Percentiles rank a stretch among this genome's conserved stretches.
Evolutionary conservation across 2,329 filamentous ascomycete species (phyloP).

Genomic region (Neofusicoccum parvum): DNA sequence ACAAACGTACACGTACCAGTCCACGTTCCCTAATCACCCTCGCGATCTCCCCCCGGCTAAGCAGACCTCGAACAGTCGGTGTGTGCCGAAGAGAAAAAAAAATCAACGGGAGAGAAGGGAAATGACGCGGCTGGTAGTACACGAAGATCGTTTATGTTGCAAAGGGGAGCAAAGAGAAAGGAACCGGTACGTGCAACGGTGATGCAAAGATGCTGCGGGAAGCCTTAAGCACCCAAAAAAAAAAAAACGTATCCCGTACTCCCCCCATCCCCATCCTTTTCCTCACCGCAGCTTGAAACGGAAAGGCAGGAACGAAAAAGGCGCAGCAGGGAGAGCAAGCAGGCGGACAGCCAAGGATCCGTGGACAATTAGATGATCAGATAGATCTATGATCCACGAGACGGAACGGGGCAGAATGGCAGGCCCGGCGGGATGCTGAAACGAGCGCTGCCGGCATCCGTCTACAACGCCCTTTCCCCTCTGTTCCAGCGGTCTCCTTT

Average conservation of each 20-base stretch:
- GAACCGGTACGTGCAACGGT: constrained; percentile 12
- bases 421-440: background rate
- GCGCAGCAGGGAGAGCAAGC: too few relatives aligned
- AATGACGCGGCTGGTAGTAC: background rate
- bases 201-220: constrained; percentile 14
- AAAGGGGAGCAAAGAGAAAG: background rate
- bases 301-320: too few relatives aligned
- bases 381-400: too few relatives aligned
- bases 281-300: too few relatives aligned
- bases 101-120: background rate
- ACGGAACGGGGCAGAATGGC: too few relatives aligned
- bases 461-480: background rate
- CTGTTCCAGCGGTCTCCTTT: background rate
- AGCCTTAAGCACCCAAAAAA: background rate
- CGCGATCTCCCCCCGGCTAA: too few relatives aligned
- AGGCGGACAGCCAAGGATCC: too few relatives aligned
- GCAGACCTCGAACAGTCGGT: background rate
- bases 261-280: background rate
- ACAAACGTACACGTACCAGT: too few relatives aligned
- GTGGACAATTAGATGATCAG: too few relatives aligned
- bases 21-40: too few relatives aligned
- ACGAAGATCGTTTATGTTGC: background rate
- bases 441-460: constrained; percentile 4
- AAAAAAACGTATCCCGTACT: background rate
- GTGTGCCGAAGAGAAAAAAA: background rate